Evolutionary conservation across 495 filamentous ascomycete species (phyloP).

Genomic region (Penicillium ucsense): DNA sequence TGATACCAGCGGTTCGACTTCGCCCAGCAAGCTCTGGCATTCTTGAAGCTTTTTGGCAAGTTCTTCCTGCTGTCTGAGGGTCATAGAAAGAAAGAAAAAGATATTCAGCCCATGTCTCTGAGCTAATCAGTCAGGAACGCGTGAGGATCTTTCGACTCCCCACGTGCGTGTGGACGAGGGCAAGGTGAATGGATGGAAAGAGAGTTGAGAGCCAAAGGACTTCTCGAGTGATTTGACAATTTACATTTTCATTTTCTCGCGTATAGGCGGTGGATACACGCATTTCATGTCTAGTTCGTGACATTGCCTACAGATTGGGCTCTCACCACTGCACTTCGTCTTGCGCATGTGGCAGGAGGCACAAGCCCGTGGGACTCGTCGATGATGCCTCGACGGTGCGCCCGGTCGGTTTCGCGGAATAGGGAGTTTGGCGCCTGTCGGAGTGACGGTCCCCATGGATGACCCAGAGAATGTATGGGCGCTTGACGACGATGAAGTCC

Average conservation of each 20-base stretch:
- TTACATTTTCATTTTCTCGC: constrained; percentile 30
- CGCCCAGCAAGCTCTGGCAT: constrained; percentile 33
- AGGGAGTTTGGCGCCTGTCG: constrained; percentile 2
- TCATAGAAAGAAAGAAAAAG: not conserved
- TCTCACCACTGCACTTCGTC: constrained; percentile 48
- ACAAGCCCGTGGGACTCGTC: constrained; percentile 45
- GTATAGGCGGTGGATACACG: constrained; percentile 42
- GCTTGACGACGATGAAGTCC: not conserved
- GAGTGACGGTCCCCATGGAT: not conserved
- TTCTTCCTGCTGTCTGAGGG: constrained; percentile 24
- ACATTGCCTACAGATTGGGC: constrained; percentile 46
- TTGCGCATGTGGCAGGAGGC: constrained; percentile 62
- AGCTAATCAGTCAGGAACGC: no score
- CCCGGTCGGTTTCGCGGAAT: constrained; percentile 2
- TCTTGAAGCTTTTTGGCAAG: constrained; percentile 34
- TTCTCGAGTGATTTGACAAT: not conserved
- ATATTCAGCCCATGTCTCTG: not conserved
- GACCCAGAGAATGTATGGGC: not conserved
- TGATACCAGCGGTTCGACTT: constrained; percentile 18
- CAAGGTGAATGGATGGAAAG: no score
- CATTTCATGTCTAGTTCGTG: constrained; percentile 37
- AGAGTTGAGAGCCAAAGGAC: not conserved
- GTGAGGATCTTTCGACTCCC: no score
- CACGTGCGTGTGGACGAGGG: no score
- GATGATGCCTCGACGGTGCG: not conserved